Conservation (phyloP, 2,329 filamentous ascomycete species). For the Ophiostoma tasmaniense region DNA sequence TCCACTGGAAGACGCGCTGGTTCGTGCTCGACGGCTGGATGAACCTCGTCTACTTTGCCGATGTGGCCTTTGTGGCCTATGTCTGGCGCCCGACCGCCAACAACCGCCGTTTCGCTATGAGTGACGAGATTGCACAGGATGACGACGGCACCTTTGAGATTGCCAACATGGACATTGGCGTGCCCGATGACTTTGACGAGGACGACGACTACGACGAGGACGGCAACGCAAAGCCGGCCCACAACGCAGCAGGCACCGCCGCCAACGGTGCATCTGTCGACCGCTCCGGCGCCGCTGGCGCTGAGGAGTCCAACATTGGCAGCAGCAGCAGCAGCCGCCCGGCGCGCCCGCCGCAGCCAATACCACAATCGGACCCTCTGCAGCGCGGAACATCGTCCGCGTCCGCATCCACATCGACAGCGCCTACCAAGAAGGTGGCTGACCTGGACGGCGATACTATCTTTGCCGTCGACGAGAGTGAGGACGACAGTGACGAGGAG, state of each 20-base stretch:
- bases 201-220: conserved; percentile 53
- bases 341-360: conserved; percentile 21
- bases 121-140: conserved; percentile 96
- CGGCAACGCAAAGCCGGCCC: conserved; percentile 40
- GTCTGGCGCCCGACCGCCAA: conserved; percentile 95
- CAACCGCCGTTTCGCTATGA: conserved; percentile 97
- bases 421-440: conserved; percentile 31
- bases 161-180: conserved; percentile 82
- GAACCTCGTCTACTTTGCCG: conserved; percentile 89
- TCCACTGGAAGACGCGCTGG: conserved; percentile 96
- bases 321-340: conserved; percentile 14
- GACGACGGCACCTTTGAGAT: conserved; percentile 95
- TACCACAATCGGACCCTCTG: conserved; percentile 15
- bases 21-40: conserved; percentile 97
- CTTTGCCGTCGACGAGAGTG: conserved; percentile 81
- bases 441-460: conserved; percentile 76
- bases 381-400: conserved; percentile 26
- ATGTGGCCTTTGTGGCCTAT: conserved; percentile 89
- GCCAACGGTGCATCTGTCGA: conserved; percentile 14
- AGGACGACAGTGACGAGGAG: conserved; percentile 79
- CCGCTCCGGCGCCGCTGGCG: conserved; percentile 31
- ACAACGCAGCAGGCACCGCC: conserved; percentile 25
- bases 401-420: conserved; percentile 22
- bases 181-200: conserved; percentile 55
- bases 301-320: conserved; percentile 23